These are phyloP conservation scores for Tribonema minus DNA, from an alignment of 108 stramenopile genomes.

Conservation along the genomic window DNA sequence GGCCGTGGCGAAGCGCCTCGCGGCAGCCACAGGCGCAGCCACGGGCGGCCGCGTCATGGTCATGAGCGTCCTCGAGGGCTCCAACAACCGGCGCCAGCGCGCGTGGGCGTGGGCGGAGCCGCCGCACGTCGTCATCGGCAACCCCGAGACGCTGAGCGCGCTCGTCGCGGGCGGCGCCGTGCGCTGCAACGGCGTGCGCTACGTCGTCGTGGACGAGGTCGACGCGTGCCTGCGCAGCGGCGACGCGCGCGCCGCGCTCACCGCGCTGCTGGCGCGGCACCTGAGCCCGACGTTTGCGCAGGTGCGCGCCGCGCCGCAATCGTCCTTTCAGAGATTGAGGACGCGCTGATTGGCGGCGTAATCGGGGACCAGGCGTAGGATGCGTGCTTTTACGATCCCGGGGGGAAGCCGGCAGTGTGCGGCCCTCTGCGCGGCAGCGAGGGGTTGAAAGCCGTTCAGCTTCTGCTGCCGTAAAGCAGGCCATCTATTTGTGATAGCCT, in stretches of 20 bases:
- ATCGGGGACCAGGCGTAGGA: too few relatives aligned
- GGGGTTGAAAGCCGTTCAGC: too few relatives aligned
- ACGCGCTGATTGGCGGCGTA: too few relatives aligned
- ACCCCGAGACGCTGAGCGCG: constrained; percentile 67
- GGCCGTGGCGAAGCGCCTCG: constrained; percentile 41
- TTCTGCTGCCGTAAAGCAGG: too few relatives aligned
- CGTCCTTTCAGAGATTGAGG: too few relatives aligned
- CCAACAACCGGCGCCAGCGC: constrained; percentile 61
- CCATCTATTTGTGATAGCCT: too few relatives aligned
- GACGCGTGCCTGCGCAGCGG: constrained; percentile 53
- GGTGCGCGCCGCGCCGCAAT: too few relatives aligned
- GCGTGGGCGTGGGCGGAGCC: constrained; percentile 91
- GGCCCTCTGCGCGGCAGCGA: too few relatives aligned
- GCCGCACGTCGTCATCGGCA: constrained; percentile 79
- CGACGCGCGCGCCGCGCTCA: constrained; percentile 61
- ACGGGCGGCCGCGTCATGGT: constrained; percentile 58
- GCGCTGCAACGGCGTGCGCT: constrained; percentile 64
- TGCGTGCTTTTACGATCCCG: too few relatives aligned
- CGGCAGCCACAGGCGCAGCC: constrained; percentile 16
- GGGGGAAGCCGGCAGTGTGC: too few relatives aligned
- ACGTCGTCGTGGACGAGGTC: constrained; percentile 87
- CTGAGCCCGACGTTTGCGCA: constrained; percentile 65
- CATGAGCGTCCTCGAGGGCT: constrained; percentile 86
- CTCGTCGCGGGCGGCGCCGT: constrained; percentile 74
- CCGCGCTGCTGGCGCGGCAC: constrained; percentile 70